Evolutionary conservation across 1,284 basidiomycete genomes (phyloP).

Genomic region (Microbotryum lychnidis-dioicae): DNA sequence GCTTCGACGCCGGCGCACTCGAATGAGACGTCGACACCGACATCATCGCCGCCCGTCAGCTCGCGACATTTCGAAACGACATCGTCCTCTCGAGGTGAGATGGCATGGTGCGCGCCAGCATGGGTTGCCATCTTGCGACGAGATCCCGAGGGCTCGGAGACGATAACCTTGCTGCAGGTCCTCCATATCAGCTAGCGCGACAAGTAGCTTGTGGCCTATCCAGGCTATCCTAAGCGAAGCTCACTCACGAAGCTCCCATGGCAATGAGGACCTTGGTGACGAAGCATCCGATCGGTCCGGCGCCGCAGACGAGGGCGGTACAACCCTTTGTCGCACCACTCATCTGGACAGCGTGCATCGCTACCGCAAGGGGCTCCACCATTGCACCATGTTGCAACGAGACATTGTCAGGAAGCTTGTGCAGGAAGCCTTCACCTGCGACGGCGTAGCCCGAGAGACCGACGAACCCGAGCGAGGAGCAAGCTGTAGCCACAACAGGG

Average conservation of each 20-base stretch:
- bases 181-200: no score
- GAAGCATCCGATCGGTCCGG: conserved; percentile 40
- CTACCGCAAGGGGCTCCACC: conserved; percentile 40
- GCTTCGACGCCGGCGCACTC: conserved; percentile 40
- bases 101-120: conserved; percentile 36
- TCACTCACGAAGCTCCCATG: conserved; percentile 27
- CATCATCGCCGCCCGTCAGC: conserved; percentile 31
- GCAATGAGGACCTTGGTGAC: conserved; percentile 33
- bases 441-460: conserved; percentile 30
- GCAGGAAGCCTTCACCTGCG: conserved; percentile 34
- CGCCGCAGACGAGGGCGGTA: conserved; percentile 39
- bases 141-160: conserved; percentile 37
- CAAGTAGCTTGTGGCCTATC: no score
- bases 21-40: conserved; percentile 39
- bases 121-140: conserved; percentile 35
- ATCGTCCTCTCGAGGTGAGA: conserved; percentile 32
- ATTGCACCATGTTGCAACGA: conserved; percentile 37
- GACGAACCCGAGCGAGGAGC: conserved; percentile 34
- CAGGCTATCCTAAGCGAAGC: no score
- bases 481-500: conserved; percentile 24
- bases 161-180: conserved; percentile 17
- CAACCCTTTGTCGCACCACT: conserved; percentile 35
- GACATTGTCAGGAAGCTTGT: conserved; percentile 35
- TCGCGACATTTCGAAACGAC: conserved; percentile 28
- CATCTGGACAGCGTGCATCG: conserved; percentile 39